phyloP scores from a whole-genome alignment of 768 basidiomycete genomes.

The Porphyrellus cyaneotinctus region DNA sequence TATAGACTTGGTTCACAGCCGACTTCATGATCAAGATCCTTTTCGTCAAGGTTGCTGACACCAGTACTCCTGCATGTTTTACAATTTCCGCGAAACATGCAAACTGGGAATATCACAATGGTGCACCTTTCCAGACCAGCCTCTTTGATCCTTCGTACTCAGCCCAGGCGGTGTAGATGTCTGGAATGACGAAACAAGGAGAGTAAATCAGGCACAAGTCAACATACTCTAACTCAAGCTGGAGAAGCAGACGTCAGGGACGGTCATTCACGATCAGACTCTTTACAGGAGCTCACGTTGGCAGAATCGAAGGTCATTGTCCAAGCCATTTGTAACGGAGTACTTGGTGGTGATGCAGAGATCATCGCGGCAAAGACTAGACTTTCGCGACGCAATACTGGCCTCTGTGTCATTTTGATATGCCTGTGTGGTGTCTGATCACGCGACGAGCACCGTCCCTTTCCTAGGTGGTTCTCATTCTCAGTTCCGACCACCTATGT shows the following conservation, averaged over 20 bases:
- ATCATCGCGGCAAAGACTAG: constrained; percentile 51
- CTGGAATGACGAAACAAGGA: no score
- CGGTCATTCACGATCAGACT: neutral
- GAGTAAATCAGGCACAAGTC: constrained; percentile 77
- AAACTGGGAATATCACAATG: neutral
- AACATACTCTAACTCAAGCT: constrained; percentile 64
- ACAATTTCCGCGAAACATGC: neutral
- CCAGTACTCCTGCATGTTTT: constrained; percentile 54
- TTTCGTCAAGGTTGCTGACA: constrained; percentile 61
- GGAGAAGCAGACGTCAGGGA: neutral
- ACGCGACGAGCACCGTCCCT: neutral
- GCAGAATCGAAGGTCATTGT: constrained; percentile 55
- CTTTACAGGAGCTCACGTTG: constrained; percentile 38
- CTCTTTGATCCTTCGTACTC: no score
- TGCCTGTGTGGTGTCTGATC: constrained; percentile 53
- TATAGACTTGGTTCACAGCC: constrained; percentile 59
- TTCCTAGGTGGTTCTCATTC: constrained; percentile 26
- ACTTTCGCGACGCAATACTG: constrained; percentile 37
- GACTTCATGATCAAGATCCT: constrained; percentile 59
- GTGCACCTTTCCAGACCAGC: constrained; percentile 54
- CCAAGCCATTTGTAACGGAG: constrained; percentile 47
- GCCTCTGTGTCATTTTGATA: constrained; percentile 62
- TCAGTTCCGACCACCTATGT: no score
- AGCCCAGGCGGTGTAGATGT: no score
- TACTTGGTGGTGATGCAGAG: constrained; percentile 66